Percentiles rank a stretch among this genome's conserved stretches.
These are phyloP conservation scores for Neocucurbitaria cava DNA, from an alignment of 2,329 filamentous ascomycete species.

Conservation along the genomic window DNA sequence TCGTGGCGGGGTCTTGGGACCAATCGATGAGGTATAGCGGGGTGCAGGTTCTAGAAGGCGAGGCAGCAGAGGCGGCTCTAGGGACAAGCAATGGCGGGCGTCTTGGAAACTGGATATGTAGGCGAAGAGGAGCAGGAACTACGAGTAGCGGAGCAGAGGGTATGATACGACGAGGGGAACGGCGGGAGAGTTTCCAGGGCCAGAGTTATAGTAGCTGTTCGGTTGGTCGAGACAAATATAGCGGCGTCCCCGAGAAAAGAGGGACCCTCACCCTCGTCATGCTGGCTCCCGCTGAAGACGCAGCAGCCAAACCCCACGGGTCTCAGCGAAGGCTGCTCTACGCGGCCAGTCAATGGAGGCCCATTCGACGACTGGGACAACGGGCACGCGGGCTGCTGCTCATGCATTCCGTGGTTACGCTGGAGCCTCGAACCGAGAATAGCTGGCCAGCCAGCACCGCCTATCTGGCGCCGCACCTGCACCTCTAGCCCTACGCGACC, in stretches of 20 bases:
- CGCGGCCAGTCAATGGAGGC: not conserved
- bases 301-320: not conserved
- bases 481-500: slow-evolving; percentile 17
- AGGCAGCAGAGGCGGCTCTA: slow-evolving; percentile 14
- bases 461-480: slow-evolving; percentile 30
- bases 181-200: slow-evolving; percentile 3
- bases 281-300: not conserved
- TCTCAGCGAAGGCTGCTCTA: not conserved
- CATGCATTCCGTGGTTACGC: not conserved
- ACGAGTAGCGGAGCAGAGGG: not conserved
- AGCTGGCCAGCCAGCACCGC: slow-evolving; percentile 30
- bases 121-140: not conserved
- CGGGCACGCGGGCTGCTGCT: not conserved
- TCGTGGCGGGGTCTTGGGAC: slow-evolving; percentile 24
- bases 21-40: slow-evolving; percentile 24
- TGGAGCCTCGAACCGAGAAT: slow-evolving; percentile 12
- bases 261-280: slow-evolving; percentile 2
- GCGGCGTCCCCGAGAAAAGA: slow-evolving; percentile 5
- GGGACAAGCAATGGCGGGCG: not conserved
- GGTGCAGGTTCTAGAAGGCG: slow-evolving; percentile 8
- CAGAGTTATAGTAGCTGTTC: slow-evolving; percentile 2
- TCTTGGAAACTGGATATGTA: not conserved
- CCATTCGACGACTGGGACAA: not conserved
- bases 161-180: not conserved
- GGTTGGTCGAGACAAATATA: slow-evolving; percentile 19